These are phyloP conservation scores for Evernia prunastri DNA, from an alignment of 495 filamentous ascomycete genomes.

Conservation along the genomic window DNA sequence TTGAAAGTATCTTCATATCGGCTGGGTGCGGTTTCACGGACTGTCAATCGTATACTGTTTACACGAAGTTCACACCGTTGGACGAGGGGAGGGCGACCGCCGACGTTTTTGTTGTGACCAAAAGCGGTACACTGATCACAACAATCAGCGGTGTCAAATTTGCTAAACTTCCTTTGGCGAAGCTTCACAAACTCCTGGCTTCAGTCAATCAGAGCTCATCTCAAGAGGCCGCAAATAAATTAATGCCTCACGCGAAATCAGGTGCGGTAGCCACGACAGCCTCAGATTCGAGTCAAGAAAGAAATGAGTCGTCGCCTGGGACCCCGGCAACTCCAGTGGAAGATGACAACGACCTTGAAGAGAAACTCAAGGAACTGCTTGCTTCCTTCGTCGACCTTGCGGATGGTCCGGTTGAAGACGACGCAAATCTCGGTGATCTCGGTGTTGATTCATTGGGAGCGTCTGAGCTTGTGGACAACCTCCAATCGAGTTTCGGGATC, in stretches of 20 bases:
- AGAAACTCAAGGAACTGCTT: background rate
- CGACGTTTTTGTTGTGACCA: constrained; percentile 29
- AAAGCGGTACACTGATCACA: constrained; percentile 20
- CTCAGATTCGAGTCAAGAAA: too few relatives aligned
- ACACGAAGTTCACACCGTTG: constrained; percentile 21
- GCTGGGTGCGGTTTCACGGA: background rate
- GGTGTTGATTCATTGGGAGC: constrained; percentile 6
- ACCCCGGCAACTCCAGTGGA: too few relatives aligned
- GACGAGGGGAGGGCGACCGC: constrained; percentile 22
- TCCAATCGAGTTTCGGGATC: background rate
- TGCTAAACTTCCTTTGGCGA: constrained; percentile 16
- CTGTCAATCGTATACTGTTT: constrained; percentile 24
- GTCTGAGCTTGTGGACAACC: too few relatives aligned
- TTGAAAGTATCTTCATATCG: constrained; percentile 23
- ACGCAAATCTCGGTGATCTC: constrained; percentile 2
- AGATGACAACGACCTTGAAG: too few relatives aligned
- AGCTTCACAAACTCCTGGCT: constrained; percentile 16
- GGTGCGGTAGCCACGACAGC: too few relatives aligned
- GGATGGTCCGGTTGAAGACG: background rate
- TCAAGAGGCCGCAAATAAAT: background rate
- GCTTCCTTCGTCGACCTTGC: background rate
- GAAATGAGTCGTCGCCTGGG: too few relatives aligned
- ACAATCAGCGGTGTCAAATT: constrained; percentile 23
- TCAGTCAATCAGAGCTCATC: background rate
- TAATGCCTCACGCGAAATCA: background rate